phyloP scores from a whole-genome alignment of 1,139 yeast species.

The Sugiyamaella japonica region DNA sequence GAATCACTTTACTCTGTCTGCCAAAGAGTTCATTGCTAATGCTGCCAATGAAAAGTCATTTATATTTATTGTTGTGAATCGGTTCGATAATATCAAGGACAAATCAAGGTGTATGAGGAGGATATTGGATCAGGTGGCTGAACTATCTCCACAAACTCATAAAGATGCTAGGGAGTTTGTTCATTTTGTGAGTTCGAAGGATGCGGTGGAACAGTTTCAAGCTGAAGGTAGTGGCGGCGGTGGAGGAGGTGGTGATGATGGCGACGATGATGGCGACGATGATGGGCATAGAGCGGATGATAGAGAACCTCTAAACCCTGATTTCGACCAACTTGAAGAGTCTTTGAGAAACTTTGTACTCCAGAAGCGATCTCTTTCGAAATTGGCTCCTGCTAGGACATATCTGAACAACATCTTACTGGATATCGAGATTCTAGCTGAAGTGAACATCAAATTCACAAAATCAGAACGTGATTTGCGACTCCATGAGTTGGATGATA shows the following conservation, averaged over 20 bases:
- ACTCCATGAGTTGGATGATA: conserved; percentile 47
- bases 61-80: conserved; percentile 90
- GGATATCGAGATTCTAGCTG: conserved; percentile 64
- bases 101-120: conserved; percentile 73
- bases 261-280: conserved; percentile 45
- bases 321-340: conserved; percentile 79
- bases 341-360: conserved; percentile 82
- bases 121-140: conserved; percentile 84
- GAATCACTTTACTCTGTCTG: conserved; percentile 91
- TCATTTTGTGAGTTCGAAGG: conserved; percentile 81
- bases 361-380: conserved; percentile 86
- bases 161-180: conserved; percentile 86
- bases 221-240: conserved; percentile 30
- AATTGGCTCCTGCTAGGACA: conserved; percentile 88
- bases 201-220: conserved; percentile 31
- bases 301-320: conserved; percentile 21
- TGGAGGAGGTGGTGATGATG: conserved; percentile 42
- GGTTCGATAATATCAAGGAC: conserved; percentile 81
- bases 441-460: conserved; percentile 59
- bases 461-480: conserved; percentile 43
- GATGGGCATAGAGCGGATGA: conserved; percentile 41
- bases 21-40: conserved; percentile 86
- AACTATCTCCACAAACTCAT: conserved; percentile 85
- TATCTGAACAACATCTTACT: conserved; percentile 66
- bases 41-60: conserved; percentile 92